Evolutionary conservation across 768 basidiomycete genomes (phyloP).

Genomic region (Sporobolomyces pararoseus): DNA sequence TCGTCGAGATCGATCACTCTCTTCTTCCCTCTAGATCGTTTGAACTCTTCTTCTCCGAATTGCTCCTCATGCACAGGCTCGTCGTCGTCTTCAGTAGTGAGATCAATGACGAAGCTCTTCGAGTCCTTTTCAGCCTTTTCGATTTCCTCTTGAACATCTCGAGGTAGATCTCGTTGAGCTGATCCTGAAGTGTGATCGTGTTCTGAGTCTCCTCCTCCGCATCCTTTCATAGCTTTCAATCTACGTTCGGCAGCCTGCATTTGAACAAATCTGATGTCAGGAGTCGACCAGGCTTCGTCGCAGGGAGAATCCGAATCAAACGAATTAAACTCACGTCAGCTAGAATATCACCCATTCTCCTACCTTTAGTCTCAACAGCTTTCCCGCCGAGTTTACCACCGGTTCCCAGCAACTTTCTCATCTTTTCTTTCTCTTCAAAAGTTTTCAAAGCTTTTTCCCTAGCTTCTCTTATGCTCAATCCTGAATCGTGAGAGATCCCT

Average conservation of each 20-base stretch:
- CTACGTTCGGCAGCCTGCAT: slow-evolving; percentile 80
- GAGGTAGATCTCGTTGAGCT: slow-evolving; percentile 20
- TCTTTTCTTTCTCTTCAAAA: slow-evolving; percentile 66
- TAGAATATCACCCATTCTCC: slow-evolving; percentile 68
- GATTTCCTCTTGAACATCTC: slow-evolving; percentile 35
- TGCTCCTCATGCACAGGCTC: neutral
- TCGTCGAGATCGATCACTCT: neutral
- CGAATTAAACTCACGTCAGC: slow-evolving; percentile 57
- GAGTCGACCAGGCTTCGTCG: too few species aligned
- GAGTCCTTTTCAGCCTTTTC: slow-evolving; percentile 45
- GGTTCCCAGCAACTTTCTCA: slow-evolving; percentile 55
- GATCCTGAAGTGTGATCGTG: slow-evolving; percentile 36
- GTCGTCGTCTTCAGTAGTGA: slow-evolving; percentile 18
- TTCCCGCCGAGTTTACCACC: slow-evolving; percentile 58
- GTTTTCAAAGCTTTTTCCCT: slow-evolving; percentile 68
- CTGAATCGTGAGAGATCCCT: slow-evolving; percentile 58
- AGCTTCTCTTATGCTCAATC: slow-evolving; percentile 48
- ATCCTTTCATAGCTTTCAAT: slow-evolving; percentile 66
- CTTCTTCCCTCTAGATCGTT: neutral
- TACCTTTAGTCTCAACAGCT: slow-evolving; percentile 45
- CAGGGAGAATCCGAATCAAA: neutral
- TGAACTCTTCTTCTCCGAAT: neutral
- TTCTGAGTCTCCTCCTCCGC: slow-evolving; percentile 50
- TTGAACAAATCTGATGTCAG: too few species aligned
- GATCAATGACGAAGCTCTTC: slow-evolving; percentile 19